phyloP scores from a whole-genome alignment of 768 basidiomycete species.

The Sporobolomyces roseus region DNA sequence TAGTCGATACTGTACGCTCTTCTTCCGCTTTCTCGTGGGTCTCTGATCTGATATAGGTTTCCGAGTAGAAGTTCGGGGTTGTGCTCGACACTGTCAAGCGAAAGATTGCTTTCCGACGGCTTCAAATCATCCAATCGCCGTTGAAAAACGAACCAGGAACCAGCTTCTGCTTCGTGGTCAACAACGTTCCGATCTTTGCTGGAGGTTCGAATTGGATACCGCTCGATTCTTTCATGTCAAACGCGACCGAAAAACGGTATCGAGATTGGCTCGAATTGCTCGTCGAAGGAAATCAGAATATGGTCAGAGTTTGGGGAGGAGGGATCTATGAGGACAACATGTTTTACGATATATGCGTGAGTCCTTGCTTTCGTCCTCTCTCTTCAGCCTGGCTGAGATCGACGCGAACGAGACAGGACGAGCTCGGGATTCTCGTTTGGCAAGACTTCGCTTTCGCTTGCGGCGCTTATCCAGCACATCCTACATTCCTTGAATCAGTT shows the following conservation, averaged over 20 bases:
- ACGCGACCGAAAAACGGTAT: conserved; percentile 60
- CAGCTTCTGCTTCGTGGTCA: conserved; percentile 85
- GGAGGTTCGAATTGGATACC: conserved; percentile 97
- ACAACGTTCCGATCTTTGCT: conserved; percentile 79
- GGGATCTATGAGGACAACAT: conserved; percentile 65
- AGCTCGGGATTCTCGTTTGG: conserved; percentile 71
- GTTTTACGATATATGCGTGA: conserved; percentile 82
- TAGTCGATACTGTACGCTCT: conserved; percentile 60
- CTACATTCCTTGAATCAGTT: conserved; percentile 46
- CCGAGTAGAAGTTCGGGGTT: conserved; percentile 29
- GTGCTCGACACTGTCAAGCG: conserved; percentile 56
- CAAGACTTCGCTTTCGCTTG: conserved; percentile 98
- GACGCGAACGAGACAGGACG: conserved; percentile 53
- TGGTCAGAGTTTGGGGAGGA: conserved; percentile 92
- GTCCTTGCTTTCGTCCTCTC: conserved; percentile 44
- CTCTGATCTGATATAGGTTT: background rate
- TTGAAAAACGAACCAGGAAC: conserved; percentile 70
- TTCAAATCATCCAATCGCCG: conserved; percentile 71
- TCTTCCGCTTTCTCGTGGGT: background rate
- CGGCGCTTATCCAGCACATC: conserved; percentile 63
- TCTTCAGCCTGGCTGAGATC: background rate
- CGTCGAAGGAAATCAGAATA: conserved; percentile 87
- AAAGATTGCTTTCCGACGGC: conserved; percentile 75
- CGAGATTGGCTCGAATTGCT: conserved; percentile 77
- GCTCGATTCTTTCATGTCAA: conserved; percentile 81